Evolutionary conservation across 371 early-diverging fungal genomes (phyloP).

Genomic region (Mucor mucedo): DNA sequence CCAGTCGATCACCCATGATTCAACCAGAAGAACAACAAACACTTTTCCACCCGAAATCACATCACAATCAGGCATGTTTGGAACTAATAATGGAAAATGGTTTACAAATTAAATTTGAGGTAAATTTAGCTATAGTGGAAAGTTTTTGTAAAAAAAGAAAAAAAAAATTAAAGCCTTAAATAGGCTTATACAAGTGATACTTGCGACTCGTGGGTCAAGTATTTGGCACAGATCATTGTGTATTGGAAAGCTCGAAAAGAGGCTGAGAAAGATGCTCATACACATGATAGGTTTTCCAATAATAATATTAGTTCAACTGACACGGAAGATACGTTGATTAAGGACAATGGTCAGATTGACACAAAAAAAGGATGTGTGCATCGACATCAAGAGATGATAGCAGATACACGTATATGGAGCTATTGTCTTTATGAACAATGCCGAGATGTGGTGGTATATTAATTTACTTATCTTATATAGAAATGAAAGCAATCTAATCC

Average conservation of each 20-base stretch:
- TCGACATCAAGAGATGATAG: constrained; percentile 16
- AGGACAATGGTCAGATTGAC: neutral
- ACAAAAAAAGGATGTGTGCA: constrained; percentile 7
- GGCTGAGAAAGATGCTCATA: constrained; percentile 48
- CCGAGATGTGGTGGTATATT: constrained; percentile 44
- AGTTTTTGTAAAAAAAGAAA: neutral
- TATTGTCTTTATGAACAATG: constrained; percentile 53
- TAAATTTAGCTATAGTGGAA: neutral
- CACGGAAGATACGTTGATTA: constrained; percentile 32
- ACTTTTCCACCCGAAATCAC: constrained; percentile 15
- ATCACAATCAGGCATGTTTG: constrained; percentile 30
- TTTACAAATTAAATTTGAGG: constrained; percentile 37
- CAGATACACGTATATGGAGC: constrained; percentile 62
- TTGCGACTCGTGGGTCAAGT: constrained; percentile 58
- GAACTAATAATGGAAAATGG: constrained; percentile 53
- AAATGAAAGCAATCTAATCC: neutral
- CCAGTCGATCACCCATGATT: constrained; percentile 4
- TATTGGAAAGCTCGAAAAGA: constrained; percentile 61
- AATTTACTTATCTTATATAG: neutral
- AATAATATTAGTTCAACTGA: constrained; percentile 25
- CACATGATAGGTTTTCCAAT: constrained; percentile 26
- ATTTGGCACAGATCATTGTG: constrained; percentile 44
- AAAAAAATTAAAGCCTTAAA: neutral
- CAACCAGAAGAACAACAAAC: constrained; percentile 1
- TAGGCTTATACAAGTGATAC: constrained; percentile 52